Evolutionary conservation across 306 rosid genomes (phyloP).

Genomic region (Macrotyloma uniflorum): DNA sequence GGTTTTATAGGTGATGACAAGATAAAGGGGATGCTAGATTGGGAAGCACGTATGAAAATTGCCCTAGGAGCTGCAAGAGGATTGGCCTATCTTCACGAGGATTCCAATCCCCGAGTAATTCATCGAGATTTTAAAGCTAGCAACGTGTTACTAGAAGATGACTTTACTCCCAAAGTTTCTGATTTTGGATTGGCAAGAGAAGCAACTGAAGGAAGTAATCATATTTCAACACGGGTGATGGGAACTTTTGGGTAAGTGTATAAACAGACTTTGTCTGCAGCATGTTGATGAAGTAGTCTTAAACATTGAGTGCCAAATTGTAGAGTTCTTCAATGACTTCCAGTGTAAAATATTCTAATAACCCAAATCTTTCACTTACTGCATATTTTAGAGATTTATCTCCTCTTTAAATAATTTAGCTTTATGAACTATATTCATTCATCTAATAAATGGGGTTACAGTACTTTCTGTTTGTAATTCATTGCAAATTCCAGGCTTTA

Average conservation of each 20-base stretch:
- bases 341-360: constrained; percentile 8
- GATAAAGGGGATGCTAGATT: constrained; percentile 78
- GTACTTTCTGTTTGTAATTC: constrained; percentile 13
- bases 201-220: constrained; percentile 95
- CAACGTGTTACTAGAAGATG: constrained; percentile 87
- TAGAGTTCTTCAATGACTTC: constrained; percentile 30
- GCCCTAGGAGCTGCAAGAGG: constrained; percentile 99
- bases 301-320: constrained; percentile 19
- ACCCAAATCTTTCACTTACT: neutral
- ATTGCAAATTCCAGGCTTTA: constrained; percentile 35
- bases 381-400: constrained; percentile 16
- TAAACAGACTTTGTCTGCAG: constrained; percentile 25
- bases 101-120: constrained; percentile 95
- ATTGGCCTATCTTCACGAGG: constrained; percentile 96
- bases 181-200: constrained; percentile 98
- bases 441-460: neutral
- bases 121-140: constrained; percentile 97
- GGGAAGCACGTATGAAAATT: constrained; percentile 94
- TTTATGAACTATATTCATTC: constrained; percentile 6
- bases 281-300: constrained; percentile 24
- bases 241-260: constrained; percentile 87
- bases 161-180: constrained; percentile 93
- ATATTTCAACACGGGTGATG: constrained; percentile 94
- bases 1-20: constrained; percentile 75
- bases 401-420: constrained; percentile 26